Evolutionary conservation across 176 grass and related monocot genomes (phyloP).

Genomic region (Poa annua): DNA sequence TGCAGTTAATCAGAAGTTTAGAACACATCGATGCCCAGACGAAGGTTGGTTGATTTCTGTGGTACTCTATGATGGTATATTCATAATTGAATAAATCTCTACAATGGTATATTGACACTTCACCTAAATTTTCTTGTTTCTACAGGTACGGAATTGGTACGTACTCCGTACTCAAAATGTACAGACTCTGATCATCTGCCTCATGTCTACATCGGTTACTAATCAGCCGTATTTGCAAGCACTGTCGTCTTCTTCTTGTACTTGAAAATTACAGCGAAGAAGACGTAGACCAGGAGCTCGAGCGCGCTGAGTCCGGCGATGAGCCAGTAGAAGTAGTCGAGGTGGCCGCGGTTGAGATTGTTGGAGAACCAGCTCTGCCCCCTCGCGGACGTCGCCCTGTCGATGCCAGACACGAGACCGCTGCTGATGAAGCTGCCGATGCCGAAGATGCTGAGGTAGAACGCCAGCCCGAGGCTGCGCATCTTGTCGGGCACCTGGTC

Average conservation of each 20-base stretch:
- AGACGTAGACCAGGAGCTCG: slow-evolving; percentile 47
- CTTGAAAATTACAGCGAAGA: slow-evolving; percentile 38
- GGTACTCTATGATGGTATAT: too few species aligned
- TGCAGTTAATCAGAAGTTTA: too few species aligned
- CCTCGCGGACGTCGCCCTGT: slow-evolving; percentile 16
- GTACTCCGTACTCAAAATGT: not conserved
- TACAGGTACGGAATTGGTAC: too few species aligned
- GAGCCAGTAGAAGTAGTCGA: slow-evolving; percentile 62
- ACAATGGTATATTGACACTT: too few species aligned
- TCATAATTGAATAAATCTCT: too few species aligned
- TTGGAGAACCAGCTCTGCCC: slow-evolving; percentile 53
- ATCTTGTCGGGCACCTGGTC: slow-evolving; percentile 66
- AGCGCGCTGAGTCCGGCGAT: slow-evolving; percentile 46
- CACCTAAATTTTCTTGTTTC: too few species aligned
- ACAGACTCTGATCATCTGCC: not conserved
- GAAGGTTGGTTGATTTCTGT: too few species aligned
- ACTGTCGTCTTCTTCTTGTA: slow-evolving; percentile 44
- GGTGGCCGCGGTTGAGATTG: slow-evolving; percentile 52
- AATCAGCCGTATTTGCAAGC: not conserved
- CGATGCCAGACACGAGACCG: slow-evolving; percentile 35
- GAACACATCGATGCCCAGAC: too few species aligned
- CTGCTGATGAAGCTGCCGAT: slow-evolving; percentile 58
- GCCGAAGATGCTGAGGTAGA: slow-evolving; percentile 56
- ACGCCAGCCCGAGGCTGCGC: slow-evolving; percentile 50
- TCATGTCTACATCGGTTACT: not conserved